Percentiles rank a stretch among this genome's conserved stretches.
These are phyloP conservation scores for Leccinum boreale DNA, from an alignment of 768 basidiomycete species.

Conservation along the genomic window DNA sequence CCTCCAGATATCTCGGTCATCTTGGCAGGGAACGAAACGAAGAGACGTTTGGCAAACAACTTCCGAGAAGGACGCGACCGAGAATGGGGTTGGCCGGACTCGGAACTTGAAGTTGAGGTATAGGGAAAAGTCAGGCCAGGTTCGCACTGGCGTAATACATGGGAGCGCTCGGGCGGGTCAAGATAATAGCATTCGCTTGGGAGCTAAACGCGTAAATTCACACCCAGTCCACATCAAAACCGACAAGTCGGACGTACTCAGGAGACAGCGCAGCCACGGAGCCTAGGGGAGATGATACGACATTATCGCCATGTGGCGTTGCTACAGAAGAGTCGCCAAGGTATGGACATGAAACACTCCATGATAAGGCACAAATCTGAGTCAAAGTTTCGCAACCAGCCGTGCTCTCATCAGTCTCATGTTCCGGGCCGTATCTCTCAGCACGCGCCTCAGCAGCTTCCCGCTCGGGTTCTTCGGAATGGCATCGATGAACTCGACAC, in stretches of 20 bases:
- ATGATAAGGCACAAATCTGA: not conserved
- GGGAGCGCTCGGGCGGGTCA: not conserved
- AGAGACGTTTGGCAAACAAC: not conserved
- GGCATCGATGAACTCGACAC: slow-evolving; percentile 56
- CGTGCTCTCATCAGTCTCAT: not conserved
- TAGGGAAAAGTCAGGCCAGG: not conserved
- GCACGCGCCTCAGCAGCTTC: slow-evolving; percentile 56
- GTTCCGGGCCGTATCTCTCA: slow-evolving; percentile 48
- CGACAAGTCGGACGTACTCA: not conserved
- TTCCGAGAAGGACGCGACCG: not conserved
- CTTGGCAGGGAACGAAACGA: not conserved
- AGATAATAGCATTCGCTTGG: not conserved
- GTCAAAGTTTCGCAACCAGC: slow-evolving; percentile 29
- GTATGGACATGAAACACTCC: not conserved
- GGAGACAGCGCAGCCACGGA: not conserved
- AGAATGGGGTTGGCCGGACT: not conserved
- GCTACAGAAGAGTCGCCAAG: not conserved
- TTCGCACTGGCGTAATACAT: not conserved
- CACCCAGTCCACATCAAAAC: not conserved
- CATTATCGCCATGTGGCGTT: slow-evolving; percentile 7
- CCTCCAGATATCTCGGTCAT: slow-evolving; percentile 28
- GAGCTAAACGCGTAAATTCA: not conserved
- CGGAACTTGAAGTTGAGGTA: not conserved
- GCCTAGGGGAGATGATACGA: not conserved
- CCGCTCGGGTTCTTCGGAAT: slow-evolving; percentile 73